Evolutionary conservation across 345 rosid genomes (phyloP), one percentile per base, ranked within the genome.

Genomic region (Gynandropsis gynandra): DNA sequence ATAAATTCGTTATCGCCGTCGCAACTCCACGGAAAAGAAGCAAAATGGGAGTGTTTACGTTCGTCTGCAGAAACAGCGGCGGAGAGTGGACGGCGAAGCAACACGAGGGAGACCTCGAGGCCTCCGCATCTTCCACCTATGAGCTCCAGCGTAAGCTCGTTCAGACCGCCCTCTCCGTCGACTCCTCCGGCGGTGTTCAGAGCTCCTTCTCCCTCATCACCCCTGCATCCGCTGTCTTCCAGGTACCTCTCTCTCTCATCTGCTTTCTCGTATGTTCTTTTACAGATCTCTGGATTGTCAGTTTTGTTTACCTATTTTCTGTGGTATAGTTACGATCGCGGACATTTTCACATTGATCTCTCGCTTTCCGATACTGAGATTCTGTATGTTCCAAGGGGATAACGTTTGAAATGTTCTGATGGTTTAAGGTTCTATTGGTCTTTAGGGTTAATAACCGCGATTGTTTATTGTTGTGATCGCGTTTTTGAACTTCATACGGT

Each of bases 101-200:
- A 69, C 20, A 73, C 49, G 70, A 78, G 54, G 92, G 95, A 17
- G 94, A 83, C 8, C 80, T 89, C 5, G 94, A 86, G 65, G 81
- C 73, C 3, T 78, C 74, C 0, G 97, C 80, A n/a, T 42, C 77
- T 13, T 74, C 77, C 42, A 62, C 90, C 31, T 86, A 34, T 79
- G 79, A 74, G 1, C 81, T 89, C 44, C 78, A 74, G 65, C 73
- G 97, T 52, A 80, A 86, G 66, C 87, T 89, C 57, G 97, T 85
- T 43, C 79, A 81, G 55, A 50, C 82, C 7, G 87, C 82, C 58
- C 63, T 63, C 69, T 52, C 86, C 31, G 9, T 66, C 11, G 95
- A 75, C 66, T 75, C 81, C 3, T 78, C 90, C 18, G 93, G 93
- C 0, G 82, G 85, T 10, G 87, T 89, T 16, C 88, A 75, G 73